Evolutionary conservation across 192 early-diverging fungal genomes (phyloP), one percentile per base, ranked within the genome.

Genomic region (Coemansia biformis): DNA sequence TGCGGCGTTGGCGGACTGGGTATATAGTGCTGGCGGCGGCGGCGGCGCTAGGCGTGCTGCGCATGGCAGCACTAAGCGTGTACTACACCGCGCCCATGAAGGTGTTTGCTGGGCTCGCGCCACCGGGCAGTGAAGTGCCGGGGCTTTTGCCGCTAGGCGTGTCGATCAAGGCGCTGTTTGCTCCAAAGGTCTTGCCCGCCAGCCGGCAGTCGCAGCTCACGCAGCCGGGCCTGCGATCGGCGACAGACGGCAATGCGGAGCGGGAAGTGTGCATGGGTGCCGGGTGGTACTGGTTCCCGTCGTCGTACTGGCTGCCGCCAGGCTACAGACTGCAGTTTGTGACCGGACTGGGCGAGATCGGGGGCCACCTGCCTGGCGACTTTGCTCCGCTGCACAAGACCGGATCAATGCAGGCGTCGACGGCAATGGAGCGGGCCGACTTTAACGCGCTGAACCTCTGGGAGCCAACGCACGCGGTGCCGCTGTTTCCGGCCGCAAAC

Each of bases 221-320:
- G 26, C 17, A 42, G 30, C 13, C 30, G 34, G 3, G 10, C 34
- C 41, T 16, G 42, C 54, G 43, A 15, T 26, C 28, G 36, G 45
- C 23, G n/a, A 33, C 5, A 5, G 14, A 0, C 16, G 18, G 16
- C 24, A 16, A 11, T 19, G 15, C 4, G 38, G 26, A 29, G 31
- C 46, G 31, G 37, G 17, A 12, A 1, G 72, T 96, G 18, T 99
- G 96, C 63, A 76, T 96, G 45, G 93, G 88, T 29, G 89, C 84
- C 48, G 96, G 93, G 48, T 99, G 96, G 96, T 85, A 99, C 61
- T 55, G 91, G 23, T 99, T 92, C 61, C 92, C 92, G 5, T 83
- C 83, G 10, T 89, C 92, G 48, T 99, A 87, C 72, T 91, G 91
- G 61, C 55, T 96, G 8, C 96, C 93, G 6, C 64, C 74, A 18